phyloP scores from a whole-genome alignment of 2,329 filamentous ascomycete genomes.

The Nemania abortiva region DNA sequence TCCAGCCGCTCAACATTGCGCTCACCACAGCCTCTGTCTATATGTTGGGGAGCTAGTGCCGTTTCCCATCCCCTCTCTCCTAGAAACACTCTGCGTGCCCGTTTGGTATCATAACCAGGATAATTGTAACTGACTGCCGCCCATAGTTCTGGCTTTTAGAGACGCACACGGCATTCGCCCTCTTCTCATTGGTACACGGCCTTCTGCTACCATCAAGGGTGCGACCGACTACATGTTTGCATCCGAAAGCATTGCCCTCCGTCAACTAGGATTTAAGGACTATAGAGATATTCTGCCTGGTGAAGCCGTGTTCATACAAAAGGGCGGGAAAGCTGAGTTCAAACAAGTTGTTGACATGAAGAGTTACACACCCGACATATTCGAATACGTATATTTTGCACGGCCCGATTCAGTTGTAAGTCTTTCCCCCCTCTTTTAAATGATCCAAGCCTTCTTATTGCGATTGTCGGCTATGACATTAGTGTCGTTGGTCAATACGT shows the following conservation, averaged over 20 bases:
- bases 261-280: slow-evolving; percentile 77
- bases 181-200: slow-evolving; percentile 76
- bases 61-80: background rate
- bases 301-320: slow-evolving; percentile 81
- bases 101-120: background rate
- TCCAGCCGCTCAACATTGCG: background rate
- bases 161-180: slow-evolving; percentile 85
- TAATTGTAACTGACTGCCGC: background rate
- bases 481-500: background rate
- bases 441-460: background rate
- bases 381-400: slow-evolving; percentile 78
- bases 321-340: slow-evolving; percentile 76
- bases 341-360: slow-evolving; percentile 73
- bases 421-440: background rate
- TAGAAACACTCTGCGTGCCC: background rate
- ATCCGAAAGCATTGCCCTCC: slow-evolving; percentile 80
- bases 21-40: background rate
- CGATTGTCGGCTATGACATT: background rate
- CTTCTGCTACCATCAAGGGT: slow-evolving; percentile 65
- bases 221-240: slow-evolving; percentile 84
- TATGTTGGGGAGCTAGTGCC: background rate
- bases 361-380: slow-evolving; percentile 74
- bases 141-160: slow-evolving; percentile 56
- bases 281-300: slow-evolving; percentile 78
- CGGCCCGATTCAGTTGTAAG: slow-evolving; percentile 77